phyloP scores from a whole-genome alignment of 2,329 filamentous ascomycete species.

The Trichoderma afroharzianum region DNA sequence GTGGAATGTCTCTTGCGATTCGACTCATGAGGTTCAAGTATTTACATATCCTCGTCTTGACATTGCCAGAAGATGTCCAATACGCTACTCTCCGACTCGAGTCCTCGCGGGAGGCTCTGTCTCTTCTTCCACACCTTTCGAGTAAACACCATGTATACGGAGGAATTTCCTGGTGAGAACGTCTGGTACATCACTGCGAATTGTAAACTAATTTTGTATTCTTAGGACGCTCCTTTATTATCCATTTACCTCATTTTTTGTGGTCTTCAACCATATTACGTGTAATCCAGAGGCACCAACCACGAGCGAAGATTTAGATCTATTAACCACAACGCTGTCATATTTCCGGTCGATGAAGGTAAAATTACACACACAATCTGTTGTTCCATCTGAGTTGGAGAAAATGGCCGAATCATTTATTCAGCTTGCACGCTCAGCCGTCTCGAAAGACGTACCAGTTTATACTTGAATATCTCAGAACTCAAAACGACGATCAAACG shows the following conservation, averaged over 20 bases:
- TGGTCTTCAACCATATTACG: background rate
- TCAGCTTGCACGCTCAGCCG: background rate
- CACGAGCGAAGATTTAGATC: background rate
- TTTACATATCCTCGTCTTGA: background rate
- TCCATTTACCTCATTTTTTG: background rate
- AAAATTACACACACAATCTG: background rate
- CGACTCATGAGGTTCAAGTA: background rate
- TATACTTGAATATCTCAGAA: too few species aligned
- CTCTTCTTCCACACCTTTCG: background rate
- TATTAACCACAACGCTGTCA: background rate
- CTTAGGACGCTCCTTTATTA: background rate
- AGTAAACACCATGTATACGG: background rate
- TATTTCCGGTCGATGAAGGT: background rate
- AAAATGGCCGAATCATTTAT: background rate
- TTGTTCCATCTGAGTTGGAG: background rate
- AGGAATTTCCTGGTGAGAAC: background rate
- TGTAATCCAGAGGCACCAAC: background rate
- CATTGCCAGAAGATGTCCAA: background rate
- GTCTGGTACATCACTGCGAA: background rate
- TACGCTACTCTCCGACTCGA: background rate
- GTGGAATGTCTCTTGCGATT: background rate
- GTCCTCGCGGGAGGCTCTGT: background rate
- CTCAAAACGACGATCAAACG: too few species aligned
- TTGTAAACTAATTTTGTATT: background rate
- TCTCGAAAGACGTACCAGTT: background rate